Evolutionary conservation across 129 eudicot genomes (phyloP).

Genomic region (Centella asiatica): DNA sequence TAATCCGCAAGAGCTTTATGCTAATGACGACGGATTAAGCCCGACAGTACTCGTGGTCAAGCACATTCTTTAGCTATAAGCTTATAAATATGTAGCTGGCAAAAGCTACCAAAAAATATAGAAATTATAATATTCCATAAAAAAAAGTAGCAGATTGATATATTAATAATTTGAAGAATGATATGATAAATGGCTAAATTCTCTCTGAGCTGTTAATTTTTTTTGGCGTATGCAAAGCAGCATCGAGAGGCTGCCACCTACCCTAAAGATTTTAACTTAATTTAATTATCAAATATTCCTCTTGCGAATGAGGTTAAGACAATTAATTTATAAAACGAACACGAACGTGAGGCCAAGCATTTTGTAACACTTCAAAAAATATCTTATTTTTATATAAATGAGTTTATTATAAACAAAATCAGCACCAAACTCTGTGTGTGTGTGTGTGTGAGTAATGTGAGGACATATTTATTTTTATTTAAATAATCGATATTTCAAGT

Average conservation of each 20-base stretch:
- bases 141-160: not conserved
- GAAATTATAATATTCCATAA: not conserved
- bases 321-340: not conserved
- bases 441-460: too few relatives aligned
- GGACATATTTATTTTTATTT: too few relatives aligned
- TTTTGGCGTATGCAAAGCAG: not conserved
- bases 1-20: not conserved
- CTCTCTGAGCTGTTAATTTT: not conserved
- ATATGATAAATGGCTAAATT: not conserved
- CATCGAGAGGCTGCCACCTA: conserved; percentile 10
- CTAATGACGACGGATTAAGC: not conserved
- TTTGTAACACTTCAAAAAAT: not conserved
- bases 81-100: conserved; percentile 1
- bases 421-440: not conserved
- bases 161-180: not conserved
- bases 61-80: not conserved
- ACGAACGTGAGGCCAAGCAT: conserved; percentile 7
- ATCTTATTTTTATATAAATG: not conserved
- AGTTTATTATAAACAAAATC: not conserved
- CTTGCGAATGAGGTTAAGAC: not conserved
- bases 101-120: not conserved
- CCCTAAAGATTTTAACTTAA: not conserved
- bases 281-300: conserved; percentile 2
- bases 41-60: too few relatives aligned
- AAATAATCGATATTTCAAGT: too few relatives aligned